Evolutionary conservation across 139 green algal genomes (phyloP), one percentile per base, ranked within the genome.

Genomic region (Nannochloris sp.): DNA sequence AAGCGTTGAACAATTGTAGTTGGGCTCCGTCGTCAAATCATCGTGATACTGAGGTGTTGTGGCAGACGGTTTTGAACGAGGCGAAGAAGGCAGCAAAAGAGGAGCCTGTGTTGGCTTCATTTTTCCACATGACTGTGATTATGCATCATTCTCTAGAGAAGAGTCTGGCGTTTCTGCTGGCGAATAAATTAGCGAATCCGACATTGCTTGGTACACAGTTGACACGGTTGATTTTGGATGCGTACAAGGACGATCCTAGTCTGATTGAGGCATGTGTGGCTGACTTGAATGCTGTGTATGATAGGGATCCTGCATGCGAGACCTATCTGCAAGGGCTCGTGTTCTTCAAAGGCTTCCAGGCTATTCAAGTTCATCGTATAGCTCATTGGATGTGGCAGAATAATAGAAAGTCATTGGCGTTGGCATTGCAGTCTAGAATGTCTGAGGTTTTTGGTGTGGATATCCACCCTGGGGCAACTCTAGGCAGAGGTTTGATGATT

Each of bases 331-430:
- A 90, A 69, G 85, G 76, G 56, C 70, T 98, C 57, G 73, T 98
- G 36, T 90, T 90, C 71, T 96, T 93, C 77, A 96, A 97, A 76
- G 90, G 91, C 23, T 96, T 89, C 66, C 90, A 96, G 69, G 92
- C 92, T 1, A 65, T 97, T 14, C 92, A 98, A 75, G 75, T 83
- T n/a, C 88, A 98, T 51, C 81, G 92, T 40, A 86, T 98, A 25
- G 85, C 85, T 4, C 86, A 98, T 72, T 77, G 79, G 26, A 77
- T 98, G 61, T 98, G 90, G 89, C 50, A 71, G 4, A 60, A 74
- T 2, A 85, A 87, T 2, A 85, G 89, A 66, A 69, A 60, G 5
- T 66, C 89, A 14, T 81, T 96, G 70, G 91, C 91, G 0, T 61
- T 92, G 10, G 83, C 82, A 3, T 64, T 97, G 56, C 87, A 94